Evolutionary conservation across 192 early-diverging fungal species (phyloP), one percentile per base, ranked within the genome.

Genomic region (Entophlyctis helioformis): DNA sequence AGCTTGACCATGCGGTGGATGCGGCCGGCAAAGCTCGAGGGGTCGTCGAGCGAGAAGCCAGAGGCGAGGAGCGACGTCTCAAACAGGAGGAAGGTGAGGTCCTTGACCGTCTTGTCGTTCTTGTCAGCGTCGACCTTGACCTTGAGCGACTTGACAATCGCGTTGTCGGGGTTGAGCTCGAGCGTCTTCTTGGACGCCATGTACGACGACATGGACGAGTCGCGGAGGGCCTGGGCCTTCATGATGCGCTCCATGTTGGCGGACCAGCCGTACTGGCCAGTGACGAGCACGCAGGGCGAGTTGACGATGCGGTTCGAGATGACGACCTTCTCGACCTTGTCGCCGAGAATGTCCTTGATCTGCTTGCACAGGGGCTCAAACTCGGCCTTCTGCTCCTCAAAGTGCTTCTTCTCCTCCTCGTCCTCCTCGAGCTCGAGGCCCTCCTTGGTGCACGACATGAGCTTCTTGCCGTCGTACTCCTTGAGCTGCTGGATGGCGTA

Each of bases 211-310:
- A 97, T 97, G 58, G 84, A 87, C 34, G 84, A 85, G 73, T 99
- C 93, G 69, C 93, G 87, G 66, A 98, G 83, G 36, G 96, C 94
- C 74, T 99, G 96, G 43, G 96, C 90, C 78, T 92, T 96, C 96
- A 99, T 99, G 86, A 99, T 96, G 79, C 96, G 91, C 76, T 99
- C 96, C 92, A 99, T 97, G 86, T 97, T 99, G 59, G 92, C 94
- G 34, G 94, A 94, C 94, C 94, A 99, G 49, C 93, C 96, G 60
- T 85, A 95, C 70, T 97, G 91, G 53, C 91, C 91, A 50, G 96
- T 96, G 64, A 94, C 85, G 60, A 99, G 82, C 44, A 95, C 93
- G 76, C 94, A 97, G 38, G 96, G 96, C 32, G 91, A 94, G 75
- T 91, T 88, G 53, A 81, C 74, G 61, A 99, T 89, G 73, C 89